Conservation (phyloP, 176 grass and related monocot genomes). For the Panicum miliaceum region DNA sequence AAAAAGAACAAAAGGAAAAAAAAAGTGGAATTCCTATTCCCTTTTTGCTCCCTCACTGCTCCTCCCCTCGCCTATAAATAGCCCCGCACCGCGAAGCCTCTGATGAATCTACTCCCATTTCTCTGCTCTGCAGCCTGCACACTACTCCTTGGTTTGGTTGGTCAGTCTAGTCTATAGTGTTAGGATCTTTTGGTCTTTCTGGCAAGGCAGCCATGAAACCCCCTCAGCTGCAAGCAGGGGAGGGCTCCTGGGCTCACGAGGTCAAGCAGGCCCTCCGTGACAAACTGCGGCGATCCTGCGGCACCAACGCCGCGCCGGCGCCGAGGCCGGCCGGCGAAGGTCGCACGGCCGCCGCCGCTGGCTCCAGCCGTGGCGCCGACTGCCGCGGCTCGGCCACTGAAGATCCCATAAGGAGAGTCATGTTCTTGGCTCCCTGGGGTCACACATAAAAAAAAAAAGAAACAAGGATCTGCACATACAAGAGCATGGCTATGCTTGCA, state of each 20-base stretch:
- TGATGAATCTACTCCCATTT: conserved; percentile 47
- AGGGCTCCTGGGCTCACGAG: conserved; percentile 69
- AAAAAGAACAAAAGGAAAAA: no score
- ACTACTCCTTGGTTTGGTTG: background rate
- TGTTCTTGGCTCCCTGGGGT: conserved; percentile 96
- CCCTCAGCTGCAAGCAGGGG: conserved; percentile 60
- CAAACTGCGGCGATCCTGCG: conserved; percentile 65
- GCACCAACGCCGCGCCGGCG: conserved; percentile 14
- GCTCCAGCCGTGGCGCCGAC: conserved; percentile 53
- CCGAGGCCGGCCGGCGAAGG: conserved; percentile 38
- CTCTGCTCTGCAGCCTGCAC: background rate
- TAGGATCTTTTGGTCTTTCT: background rate
- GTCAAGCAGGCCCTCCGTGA: conserved; percentile 82
- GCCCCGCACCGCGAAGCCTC: background rate
- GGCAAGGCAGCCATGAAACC: conserved; percentile 55
- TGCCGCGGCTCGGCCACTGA: conserved; percentile 55
- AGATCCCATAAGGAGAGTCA: conserved; percentile 92
- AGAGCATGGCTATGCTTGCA: conserved; percentile 28
- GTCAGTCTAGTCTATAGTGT: background rate
- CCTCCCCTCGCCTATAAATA: conserved; percentile 63
- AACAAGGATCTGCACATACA: conserved; percentile 10
- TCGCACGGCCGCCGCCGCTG: background rate
- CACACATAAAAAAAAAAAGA: conserved; percentile 78
- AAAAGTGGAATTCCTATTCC: background rate
- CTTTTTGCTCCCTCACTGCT: conserved; percentile 3